Conservation (phyloP, 805 yeast species). For the Pichia deserticola region DNA sequence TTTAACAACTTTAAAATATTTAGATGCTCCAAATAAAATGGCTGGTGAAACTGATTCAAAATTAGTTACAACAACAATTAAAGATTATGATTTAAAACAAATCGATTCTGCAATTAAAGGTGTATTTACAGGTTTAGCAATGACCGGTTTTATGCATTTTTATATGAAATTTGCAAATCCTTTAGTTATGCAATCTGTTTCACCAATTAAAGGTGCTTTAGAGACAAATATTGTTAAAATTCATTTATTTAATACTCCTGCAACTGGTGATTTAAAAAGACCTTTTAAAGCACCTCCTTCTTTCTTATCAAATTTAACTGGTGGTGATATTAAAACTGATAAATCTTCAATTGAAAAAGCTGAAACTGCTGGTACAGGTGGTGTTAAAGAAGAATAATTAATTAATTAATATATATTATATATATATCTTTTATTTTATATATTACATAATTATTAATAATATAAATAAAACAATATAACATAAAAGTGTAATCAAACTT, state of each 20-base stretch:
- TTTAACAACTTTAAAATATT: conserved; percentile 84
- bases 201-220: conserved; percentile 82
- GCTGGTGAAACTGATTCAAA: conserved; percentile 65
- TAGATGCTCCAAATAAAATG: conserved; percentile 76
- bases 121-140: conserved; percentile 80
- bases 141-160: conserved; percentile 98
- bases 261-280: conserved; percentile 87
- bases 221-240: conserved; percentile 89
- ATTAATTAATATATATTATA: background rate
- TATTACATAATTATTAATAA: conserved; percentile 38
- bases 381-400: conserved; percentile 74
- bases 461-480: conserved; percentile 46
- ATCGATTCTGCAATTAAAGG: conserved; percentile 73
- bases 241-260: conserved; percentile 76
- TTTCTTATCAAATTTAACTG: conserved; percentile 50
- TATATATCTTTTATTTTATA: background rate
- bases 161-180: conserved; percentile 98
- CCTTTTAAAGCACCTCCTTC: conserved; percentile 84
- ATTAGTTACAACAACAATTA: conserved; percentile 84
- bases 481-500: conserved; percentile 39
- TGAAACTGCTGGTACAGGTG: conserved; percentile 80
- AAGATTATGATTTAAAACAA: conserved; percentile 90
- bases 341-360: conserved; percentile 80
- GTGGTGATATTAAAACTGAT: conserved; percentile 62
- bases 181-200: conserved; percentile 85